Conservation (phyloP, 1,284 basidiomycete genomes). For the Ganoderma resinaceum region DNA sequence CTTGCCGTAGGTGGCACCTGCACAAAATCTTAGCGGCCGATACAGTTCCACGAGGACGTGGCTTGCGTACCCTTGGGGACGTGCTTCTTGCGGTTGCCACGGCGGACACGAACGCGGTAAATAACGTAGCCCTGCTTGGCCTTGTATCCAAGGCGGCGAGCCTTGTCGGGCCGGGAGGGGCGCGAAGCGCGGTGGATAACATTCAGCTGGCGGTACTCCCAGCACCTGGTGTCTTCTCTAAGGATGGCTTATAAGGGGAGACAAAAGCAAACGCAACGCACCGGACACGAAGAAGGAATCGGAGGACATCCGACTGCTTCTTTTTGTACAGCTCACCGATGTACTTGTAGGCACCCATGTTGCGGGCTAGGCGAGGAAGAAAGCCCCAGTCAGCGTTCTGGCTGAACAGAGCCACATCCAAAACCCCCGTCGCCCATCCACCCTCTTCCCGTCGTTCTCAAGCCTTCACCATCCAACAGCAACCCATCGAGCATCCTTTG, state of each 20-base stretch:
- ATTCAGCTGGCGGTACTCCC: conserved; percentile 99
- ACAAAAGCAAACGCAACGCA: conserved; percentile 46
- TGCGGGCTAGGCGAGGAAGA: conserved; percentile 35
- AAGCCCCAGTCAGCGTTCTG: conserved; percentile 24
- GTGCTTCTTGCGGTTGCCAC: conserved; percentile 99
- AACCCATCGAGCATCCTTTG: conserved; percentile 22
- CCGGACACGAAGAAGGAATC: conserved; percentile 98
- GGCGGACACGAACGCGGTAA: conserved; percentile 97
- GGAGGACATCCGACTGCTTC: conserved; percentile 97
- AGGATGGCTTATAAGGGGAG: conserved; percentile 2
- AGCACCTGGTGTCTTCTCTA: conserved; percentile 76
- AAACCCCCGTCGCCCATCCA: conserved; percentile 37
- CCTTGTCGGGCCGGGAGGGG: conserved; percentile 99
- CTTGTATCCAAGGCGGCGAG: conserved; percentile 98
- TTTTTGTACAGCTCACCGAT: conserved; percentile 96
- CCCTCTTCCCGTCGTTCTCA: conserved; percentile 32
- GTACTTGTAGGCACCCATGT: conserved; percentile 96
- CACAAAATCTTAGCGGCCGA: conserved; percentile 7
- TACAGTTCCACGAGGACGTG: background rate
- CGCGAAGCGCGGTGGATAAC: conserved; percentile 98
- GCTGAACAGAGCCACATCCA: conserved; percentile 34
- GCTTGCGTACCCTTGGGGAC: conserved; percentile 86
- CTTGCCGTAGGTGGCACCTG: conserved; percentile 98
- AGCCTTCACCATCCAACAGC: conserved; percentile 11
- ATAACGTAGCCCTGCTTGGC: conserved; percentile 99